phyloP scores from a whole-genome alignment of 192 early-diverging fungal genomes.

The Coemansia sp. region DNA sequence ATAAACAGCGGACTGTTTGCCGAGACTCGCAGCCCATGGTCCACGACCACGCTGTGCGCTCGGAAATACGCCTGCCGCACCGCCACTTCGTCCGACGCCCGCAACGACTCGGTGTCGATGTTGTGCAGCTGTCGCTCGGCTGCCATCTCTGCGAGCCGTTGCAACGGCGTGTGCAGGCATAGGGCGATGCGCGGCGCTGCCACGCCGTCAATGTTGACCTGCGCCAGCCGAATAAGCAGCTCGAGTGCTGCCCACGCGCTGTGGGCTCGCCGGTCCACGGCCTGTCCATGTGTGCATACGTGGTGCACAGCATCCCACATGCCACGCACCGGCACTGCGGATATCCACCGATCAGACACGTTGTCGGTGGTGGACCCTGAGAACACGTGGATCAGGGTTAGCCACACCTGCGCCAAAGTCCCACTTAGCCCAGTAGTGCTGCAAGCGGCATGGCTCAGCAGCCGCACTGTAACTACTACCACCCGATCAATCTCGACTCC shows the following conservation, averaged over 20 bases:
- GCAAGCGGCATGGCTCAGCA: slow-evolving; percentile 12
- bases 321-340: slow-evolving; percentile 11
- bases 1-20: slow-evolving; percentile 29
- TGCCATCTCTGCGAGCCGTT: slow-evolving; percentile 23
- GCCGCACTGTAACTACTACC: slow-evolving; percentile 15
- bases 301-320: slow-evolving; percentile 22
- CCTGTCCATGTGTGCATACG: not conserved
- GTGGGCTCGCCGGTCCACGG: not conserved
- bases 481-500: slow-evolving; percentile 27
- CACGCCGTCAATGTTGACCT: slow-evolving; percentile 44
- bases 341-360: not conserved
- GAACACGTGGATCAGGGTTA: slow-evolving; percentile 30
- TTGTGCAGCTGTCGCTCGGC: slow-evolving; percentile 17
- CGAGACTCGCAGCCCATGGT: slow-evolving; percentile 11
- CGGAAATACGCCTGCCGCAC: slow-evolving; percentile 42
- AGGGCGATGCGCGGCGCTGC: slow-evolving; percentile 27
- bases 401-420: slow-evolving; percentile 21
- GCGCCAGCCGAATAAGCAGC: slow-evolving; percentile 23
- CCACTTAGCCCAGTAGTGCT: not conserved
- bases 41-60: slow-evolving; percentile 20
- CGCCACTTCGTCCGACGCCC: slow-evolving; percentile 22
- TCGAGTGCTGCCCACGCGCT: slow-evolving; percentile 33
- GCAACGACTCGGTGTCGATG: slow-evolving; percentile 6
- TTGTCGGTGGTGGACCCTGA: not conserved
- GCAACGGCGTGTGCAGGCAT: slow-evolving; percentile 15